These are phyloP conservation scores for Solanum chiquidenum DNA, from an alignment of 257 asterid genomes.

Conservation along the genomic window DNA sequence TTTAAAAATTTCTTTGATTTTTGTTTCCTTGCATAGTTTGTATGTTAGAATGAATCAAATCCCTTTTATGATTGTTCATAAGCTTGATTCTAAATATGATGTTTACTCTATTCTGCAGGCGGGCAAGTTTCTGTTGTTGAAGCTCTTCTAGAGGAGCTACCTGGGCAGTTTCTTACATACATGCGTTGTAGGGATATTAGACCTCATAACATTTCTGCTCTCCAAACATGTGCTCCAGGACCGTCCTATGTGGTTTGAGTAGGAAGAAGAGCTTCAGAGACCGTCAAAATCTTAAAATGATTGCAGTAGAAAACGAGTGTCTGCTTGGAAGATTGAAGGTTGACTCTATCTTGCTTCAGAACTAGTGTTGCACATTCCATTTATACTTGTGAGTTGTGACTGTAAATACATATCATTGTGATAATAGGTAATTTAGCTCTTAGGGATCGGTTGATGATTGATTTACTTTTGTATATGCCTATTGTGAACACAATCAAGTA, in stretches of 20 bases:
- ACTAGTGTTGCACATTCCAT: not conserved
- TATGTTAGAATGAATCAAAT: not conserved
- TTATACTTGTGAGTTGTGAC: not conserved
- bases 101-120: not conserved
- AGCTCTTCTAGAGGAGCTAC: not conserved
- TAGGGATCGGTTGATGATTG: not conserved
- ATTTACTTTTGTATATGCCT: not conserved
- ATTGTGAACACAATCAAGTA: too few species aligned
- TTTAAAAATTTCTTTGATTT: not conserved
- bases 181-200: not conserved
- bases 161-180: not conserved
- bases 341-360: not conserved
- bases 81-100: not conserved
- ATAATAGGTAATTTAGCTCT: not conserved
- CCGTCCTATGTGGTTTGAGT: not conserved
- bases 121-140: not conserved
- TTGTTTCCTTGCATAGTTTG: not conserved
- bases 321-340: not conserved
- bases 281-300: not conserved
- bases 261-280: not conserved
- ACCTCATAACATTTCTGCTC: not conserved
- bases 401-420: not conserved
- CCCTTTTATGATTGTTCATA: not conserved
- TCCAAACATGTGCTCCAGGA: not conserved
- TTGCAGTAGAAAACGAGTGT: not conserved